These are phyloP conservation scores for Striga hermonthica DNA, from an alignment of 305 asterid species.

Conservation along the genomic window DNA sequence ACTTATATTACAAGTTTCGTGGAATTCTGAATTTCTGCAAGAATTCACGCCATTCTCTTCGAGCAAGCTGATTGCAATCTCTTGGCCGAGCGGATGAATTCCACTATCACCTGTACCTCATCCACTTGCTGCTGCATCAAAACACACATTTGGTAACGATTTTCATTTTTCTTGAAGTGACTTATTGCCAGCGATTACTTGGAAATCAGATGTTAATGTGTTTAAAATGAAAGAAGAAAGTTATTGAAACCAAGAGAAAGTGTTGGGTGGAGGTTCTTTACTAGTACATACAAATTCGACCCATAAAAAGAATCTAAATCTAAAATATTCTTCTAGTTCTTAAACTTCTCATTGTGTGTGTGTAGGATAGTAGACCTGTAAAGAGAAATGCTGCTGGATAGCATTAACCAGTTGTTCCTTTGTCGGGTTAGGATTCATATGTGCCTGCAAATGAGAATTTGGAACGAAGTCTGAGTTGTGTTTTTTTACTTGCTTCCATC, in stretches of 20 bases:
- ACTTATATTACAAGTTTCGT: constrained; percentile 40
- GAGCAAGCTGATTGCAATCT: constrained; percentile 43
- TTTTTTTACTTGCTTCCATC: too few species aligned
- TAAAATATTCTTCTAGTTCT: too few species aligned
- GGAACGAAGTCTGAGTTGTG: constrained; percentile 5
- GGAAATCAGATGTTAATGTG: neutral
- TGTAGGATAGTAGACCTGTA: constrained; percentile 52
- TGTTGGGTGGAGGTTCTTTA: too few species aligned
- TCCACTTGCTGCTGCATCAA: constrained; percentile 59
- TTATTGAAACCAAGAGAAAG: too few species aligned
- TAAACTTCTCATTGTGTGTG: neutral
- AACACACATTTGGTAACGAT: neutral
- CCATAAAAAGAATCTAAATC: too few species aligned
- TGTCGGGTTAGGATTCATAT: constrained; percentile 56
- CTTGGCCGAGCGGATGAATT: constrained; percentile 73
- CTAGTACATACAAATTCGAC: too few species aligned
- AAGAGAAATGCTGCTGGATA: constrained; percentile 75
- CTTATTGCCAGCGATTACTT: too few species aligned
- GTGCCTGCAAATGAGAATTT: constrained; percentile 44
- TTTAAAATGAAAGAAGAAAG: neutral
- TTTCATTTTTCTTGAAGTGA: too few species aligned
- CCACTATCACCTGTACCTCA: constrained; percentile 76
- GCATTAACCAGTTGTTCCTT: constrained; percentile 65
- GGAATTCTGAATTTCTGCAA: constrained; percentile 28
- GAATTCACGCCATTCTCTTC: constrained; percentile 36